phyloP scores from a whole-genome alignment of 2,329 filamentous ascomycete genomes.

The Fusarium euwallaceae region DNA sequence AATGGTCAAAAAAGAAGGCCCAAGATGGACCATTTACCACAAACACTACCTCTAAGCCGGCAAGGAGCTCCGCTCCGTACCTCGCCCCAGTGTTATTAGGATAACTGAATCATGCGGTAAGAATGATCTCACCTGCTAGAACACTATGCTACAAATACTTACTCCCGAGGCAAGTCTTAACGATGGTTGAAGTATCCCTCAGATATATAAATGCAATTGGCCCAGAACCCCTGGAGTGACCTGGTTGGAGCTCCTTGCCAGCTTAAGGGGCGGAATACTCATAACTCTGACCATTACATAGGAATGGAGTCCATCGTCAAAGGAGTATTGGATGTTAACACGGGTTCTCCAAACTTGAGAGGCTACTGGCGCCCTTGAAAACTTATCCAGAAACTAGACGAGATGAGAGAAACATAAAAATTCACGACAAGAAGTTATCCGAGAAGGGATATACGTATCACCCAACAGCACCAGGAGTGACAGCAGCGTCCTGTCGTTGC shows the following conservation, averaged over 20 bases:
- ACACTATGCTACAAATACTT: no score
- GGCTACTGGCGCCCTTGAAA: not conserved
- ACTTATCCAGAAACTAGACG: not conserved
- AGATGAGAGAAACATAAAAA: not conserved
- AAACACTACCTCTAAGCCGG: no score
- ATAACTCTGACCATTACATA: not conserved
- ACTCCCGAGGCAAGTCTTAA: no score
- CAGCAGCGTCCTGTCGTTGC: not conserved
- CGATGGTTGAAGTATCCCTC: no score
- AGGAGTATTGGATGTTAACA: not conserved
- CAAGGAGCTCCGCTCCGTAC: no score
- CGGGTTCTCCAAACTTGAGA: not conserved
- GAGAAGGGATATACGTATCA: no score
- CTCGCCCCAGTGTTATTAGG: no score
- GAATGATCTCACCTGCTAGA: no score
- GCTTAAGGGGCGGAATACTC: not conserved
- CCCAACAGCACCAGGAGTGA: not conserved
- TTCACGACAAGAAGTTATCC: not conserved
- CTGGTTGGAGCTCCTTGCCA: no score
- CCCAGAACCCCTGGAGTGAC: no score
- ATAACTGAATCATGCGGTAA: no score
- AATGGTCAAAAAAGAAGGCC: not conserved
- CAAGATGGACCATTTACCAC: not conserved
- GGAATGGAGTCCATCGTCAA: not conserved
- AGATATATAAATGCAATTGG: no score